These are phyloP conservation scores for Hericium rajendrae DNA, from an alignment of 768 basidiomycete species.

Conservation along the genomic window DNA sequence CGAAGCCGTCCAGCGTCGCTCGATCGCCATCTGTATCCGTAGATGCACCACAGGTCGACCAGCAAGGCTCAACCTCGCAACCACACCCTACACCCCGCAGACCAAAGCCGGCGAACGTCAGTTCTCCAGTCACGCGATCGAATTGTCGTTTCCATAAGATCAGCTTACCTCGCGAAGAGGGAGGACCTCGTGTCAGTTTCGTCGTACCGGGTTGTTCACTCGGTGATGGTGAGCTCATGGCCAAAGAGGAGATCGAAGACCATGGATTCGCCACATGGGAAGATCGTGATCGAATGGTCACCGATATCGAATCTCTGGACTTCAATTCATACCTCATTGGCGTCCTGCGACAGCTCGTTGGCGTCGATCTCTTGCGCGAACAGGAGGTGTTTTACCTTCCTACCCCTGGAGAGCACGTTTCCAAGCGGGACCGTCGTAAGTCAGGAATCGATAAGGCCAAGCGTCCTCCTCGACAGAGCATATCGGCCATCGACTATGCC, in stretches of 20 bases:
- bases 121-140: slow-evolving; percentile 53
- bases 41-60: too few relatives aligned
- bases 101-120: slow-evolving; percentile 12
- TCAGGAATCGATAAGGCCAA: slow-evolving; percentile 5
- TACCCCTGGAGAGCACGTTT: slow-evolving; percentile 33
- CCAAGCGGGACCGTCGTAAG: slow-evolving; percentile 9
- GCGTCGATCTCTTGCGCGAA: slow-evolving; percentile 54
- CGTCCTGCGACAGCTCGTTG: slow-evolving; percentile 50
- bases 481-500: not conserved
- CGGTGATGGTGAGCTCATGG: slow-evolving; percentile 44
- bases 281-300: slow-evolving; percentile 37
- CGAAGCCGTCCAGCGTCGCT: not conserved
- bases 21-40: too few relatives aligned
- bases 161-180: slow-evolving; percentile 47
- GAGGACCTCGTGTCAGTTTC: slow-evolving; percentile 46
- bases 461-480: slow-evolving; percentile 7
- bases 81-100: slow-evolving; percentile 3
- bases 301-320: slow-evolving; percentile 38
- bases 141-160: slow-evolving; percentile 65
- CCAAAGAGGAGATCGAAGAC: slow-evolving; percentile 48
- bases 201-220: slow-evolving; percentile 64
- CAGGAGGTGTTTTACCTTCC: slow-evolving; percentile 59
- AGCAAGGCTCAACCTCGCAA: too few relatives aligned
- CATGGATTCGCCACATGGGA: slow-evolving; percentile 46
- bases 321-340: slow-evolving; percentile 47